phyloP scores from a whole-genome alignment of 371 early-diverging fungal genomes.

The Catenaria anguillulae region DNA sequence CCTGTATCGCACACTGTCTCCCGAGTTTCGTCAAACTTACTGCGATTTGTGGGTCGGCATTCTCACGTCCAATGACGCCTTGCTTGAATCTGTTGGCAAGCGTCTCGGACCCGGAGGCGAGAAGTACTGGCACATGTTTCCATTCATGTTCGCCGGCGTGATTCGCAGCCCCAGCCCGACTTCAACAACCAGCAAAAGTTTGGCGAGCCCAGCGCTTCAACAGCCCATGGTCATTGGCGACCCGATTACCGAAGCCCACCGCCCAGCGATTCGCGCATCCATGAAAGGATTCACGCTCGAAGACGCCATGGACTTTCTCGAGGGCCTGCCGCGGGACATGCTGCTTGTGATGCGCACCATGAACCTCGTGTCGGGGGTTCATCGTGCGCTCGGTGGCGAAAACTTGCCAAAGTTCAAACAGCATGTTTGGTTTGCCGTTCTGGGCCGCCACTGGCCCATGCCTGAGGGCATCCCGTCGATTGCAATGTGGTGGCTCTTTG shows the following conservation, averaged over 20 bases:
- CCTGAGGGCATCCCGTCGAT: background rate
- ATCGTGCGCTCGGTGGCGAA: conserved; percentile 25
- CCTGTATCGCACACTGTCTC: conserved; percentile 62
- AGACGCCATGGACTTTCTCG: background rate
- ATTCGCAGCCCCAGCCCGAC: too few relatives aligned
- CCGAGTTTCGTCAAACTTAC: conserved; percentile 59
- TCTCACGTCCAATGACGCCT: background rate
- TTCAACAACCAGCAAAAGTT: too few relatives aligned
- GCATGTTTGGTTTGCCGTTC: background rate
- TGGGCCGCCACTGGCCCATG: background rate
- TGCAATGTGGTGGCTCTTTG: background rate
- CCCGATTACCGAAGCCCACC: background rate
- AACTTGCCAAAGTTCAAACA: conserved; percentile 8
- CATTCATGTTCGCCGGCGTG: background rate
- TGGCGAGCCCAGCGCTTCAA: too few relatives aligned
- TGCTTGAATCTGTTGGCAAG: background rate
- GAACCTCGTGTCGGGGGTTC: conserved; percentile 24
- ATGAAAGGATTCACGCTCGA: conserved; percentile 11
- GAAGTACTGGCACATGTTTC: background rate
- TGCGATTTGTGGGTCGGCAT: conserved; percentile 61
- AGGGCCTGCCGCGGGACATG: conserved; percentile 27
- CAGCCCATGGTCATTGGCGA: background rate
- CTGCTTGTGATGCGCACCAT: conserved; percentile 26
- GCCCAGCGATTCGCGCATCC: background rate
- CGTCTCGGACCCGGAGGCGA: background rate